phyloP scores from a whole-genome alignment of 139 green algal species.

The Auxenochlorella pyrenoidosa region DNA sequence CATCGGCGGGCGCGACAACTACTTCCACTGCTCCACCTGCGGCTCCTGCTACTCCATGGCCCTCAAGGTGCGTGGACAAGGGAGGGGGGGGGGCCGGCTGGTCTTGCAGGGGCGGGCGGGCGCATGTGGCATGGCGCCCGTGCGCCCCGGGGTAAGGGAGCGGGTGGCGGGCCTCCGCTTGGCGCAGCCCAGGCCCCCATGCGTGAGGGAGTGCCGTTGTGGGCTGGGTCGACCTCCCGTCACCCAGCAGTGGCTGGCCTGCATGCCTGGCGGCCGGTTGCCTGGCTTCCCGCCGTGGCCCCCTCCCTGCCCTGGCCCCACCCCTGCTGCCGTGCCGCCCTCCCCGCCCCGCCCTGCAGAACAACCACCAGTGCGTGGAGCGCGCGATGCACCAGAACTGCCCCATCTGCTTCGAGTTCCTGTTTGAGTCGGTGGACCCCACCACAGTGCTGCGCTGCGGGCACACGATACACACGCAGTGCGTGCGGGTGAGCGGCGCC shows the following conservation, averaged over 20 bases:
- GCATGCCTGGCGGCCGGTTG: no score
- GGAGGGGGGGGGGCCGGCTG: neutral
- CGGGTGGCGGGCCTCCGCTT: no score
- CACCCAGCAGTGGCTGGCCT: no score
- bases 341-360: slow-evolving; percentile 44
- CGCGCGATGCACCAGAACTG: slow-evolving; percentile 93
- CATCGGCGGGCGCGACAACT: slow-evolving; percentile 89
- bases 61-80: slow-evolving; percentile 35
- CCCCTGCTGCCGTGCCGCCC: neutral
- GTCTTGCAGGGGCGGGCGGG: no score
- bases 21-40: slow-evolving; percentile 94
- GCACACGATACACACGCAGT: slow-evolving; percentile 92
- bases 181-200: no score
- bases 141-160: no score
- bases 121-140: no score
- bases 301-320: neutral
- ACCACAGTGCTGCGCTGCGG: slow-evolving; percentile 92
- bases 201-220: no score
- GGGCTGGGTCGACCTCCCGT: no score
- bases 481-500: slow-evolving; percentile 59
- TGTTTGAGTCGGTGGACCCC: slow-evolving; percentile 89
- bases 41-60: slow-evolving; percentile 89
- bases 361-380: slow-evolving; percentile 90
- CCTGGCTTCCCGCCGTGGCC: no score
- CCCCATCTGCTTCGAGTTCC: slow-evolving; percentile 90